Evolutionary conservation across 495 filamentous ascomycete genomes (phyloP).

Genomic region (Staphylotrichum longicolle): DNA sequence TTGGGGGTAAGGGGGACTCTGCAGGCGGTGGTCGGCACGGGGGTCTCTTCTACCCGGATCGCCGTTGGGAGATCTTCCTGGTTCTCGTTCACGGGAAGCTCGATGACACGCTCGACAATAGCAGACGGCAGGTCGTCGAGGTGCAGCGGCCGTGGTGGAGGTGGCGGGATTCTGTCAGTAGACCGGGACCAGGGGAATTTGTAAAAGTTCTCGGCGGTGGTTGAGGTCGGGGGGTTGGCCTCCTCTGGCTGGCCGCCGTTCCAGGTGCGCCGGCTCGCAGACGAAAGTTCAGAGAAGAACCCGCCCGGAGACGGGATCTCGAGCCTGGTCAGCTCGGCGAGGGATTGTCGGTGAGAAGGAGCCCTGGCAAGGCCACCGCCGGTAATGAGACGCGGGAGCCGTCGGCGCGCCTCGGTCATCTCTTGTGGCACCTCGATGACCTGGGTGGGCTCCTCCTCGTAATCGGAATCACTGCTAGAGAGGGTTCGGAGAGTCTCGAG

Average conservation of each 20-base stretch:
- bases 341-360: slow-evolving; percentile 46
- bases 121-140: slow-evolving; percentile 35
- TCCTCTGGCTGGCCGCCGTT: slow-evolving; percentile 45
- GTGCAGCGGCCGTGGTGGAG: slow-evolving; percentile 38
- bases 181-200: slow-evolving; percentile 64
- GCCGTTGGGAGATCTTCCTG: slow-evolving; percentile 68
- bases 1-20: slow-evolving; percentile 26
- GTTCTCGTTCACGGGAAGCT: slow-evolving; percentile 49
- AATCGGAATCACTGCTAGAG: slow-evolving; percentile 54
- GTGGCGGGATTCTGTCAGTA: slow-evolving; percentile 29
- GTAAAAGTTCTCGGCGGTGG: slow-evolving; percentile 82
- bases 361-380: slow-evolving; percentile 29
- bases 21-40: slow-evolving; percentile 33
- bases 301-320: slow-evolving; percentile 86
- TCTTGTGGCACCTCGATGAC: slow-evolving; percentile 50
- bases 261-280: slow-evolving; percentile 76
- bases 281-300: slow-evolving; percentile 81
- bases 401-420: slow-evolving; percentile 41
- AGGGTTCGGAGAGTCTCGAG: slow-evolving; percentile 74
- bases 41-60: slow-evolving; percentile 36
- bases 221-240: slow-evolving; percentile 63
- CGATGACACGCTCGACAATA: slow-evolving; percentile 67
- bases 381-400: slow-evolving; percentile 41
- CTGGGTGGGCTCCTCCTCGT: slow-evolving; percentile 51
- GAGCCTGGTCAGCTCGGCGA: slow-evolving; percentile 60